Evolutionary conservation across 148 eudicot genomes (phyloP).

Genomic region (Nepenthes mirabilis): DNA sequence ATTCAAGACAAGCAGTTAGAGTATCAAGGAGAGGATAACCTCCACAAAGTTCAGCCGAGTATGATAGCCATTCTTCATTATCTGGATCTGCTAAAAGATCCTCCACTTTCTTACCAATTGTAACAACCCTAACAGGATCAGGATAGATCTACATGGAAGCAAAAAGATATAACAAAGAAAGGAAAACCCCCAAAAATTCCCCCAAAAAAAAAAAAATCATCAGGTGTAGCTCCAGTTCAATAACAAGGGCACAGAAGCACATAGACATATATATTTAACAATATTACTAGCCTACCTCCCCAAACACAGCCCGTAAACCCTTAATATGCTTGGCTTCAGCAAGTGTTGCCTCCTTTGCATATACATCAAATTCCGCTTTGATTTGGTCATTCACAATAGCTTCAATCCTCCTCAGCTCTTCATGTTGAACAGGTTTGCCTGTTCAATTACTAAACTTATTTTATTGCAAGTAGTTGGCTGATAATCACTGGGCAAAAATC

Average conservation of each 20-base stretch:
- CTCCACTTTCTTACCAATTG: conserved; percentile 77
- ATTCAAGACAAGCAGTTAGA: background rate
- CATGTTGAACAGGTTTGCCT: conserved; percentile 88
- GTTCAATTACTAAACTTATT: conserved; percentile 3
- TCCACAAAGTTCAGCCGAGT: conserved; percentile 93
- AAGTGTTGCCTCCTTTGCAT: conserved; percentile 65
- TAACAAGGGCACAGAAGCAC: background rate
- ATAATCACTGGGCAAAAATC: background rate
- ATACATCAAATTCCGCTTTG: conserved; percentile 68
- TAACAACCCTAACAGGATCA: conserved; percentile 89
- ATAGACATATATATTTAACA: background rate
- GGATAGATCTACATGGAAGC: conserved; percentile 62
- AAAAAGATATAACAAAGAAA: background rate
- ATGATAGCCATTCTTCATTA: conserved; percentile 57
- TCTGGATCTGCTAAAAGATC: conserved; percentile 75
- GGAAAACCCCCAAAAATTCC: no score
- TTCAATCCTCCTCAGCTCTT: conserved; percentile 72
- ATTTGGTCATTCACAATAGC: conserved; percentile 85
- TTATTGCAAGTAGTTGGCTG: no score
- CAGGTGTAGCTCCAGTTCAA: no score
- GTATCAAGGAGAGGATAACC: conserved; percentile 25
- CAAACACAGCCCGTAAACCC: conserved; percentile 95
- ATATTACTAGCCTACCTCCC: conserved; percentile 45
- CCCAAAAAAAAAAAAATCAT: no score
- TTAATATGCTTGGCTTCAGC: conserved; percentile 77